A percentile compares a stretch with the other conserved stretches of the same genome.
phyloP scores from a whole-genome alignment of 1,284 basidiomycete genomes.

The Cryptococcus sp. region DNA sequence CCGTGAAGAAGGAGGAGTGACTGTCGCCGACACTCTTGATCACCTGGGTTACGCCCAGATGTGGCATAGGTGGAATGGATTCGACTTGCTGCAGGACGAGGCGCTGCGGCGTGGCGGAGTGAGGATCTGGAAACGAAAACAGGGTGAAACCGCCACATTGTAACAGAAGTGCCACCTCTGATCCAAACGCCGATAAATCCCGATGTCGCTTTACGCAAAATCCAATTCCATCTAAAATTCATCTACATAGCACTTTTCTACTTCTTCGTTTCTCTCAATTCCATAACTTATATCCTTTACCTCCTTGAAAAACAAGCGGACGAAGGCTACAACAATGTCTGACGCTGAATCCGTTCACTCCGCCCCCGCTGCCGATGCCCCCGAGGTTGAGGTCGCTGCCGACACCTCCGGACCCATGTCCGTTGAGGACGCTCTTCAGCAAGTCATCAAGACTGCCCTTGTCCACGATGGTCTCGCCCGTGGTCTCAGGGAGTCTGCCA shows the following conservation, averaged over 20 bases:
- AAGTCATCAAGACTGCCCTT: constrained; percentile 76
- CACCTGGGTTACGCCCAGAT: constrained; percentile 67
- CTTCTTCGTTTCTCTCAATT: constrained; percentile 2
- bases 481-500: constrained; percentile 95
- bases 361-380: constrained; percentile 62
- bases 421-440: constrained; percentile 97
- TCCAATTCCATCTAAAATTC: not conserved
- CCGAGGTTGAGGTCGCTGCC: constrained; percentile 73
- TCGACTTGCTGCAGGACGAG: constrained; percentile 73
- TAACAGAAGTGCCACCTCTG: not conserved
- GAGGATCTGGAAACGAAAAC: constrained; percentile 29
- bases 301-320: constrained; percentile 38
- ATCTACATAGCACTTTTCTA: not conserved
- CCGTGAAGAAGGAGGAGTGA: not conserved
- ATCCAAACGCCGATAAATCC: not conserved
- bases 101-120: constrained; percentile 72
- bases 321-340: constrained; percentile 74
- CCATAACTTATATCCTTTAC: constrained; percentile 18
- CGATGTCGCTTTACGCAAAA: not conserved
- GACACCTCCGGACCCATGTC: constrained; percentile 89
- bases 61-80: constrained; percentile 63
- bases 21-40: constrained; percentile 59
- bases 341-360: constrained; percentile 91
- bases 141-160: not conserved
- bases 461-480: constrained; percentile 98